Evolutionary conservation across 306 rosid species (phyloP).

Genomic region (Amphicarpaea edgeworthii): DNA sequence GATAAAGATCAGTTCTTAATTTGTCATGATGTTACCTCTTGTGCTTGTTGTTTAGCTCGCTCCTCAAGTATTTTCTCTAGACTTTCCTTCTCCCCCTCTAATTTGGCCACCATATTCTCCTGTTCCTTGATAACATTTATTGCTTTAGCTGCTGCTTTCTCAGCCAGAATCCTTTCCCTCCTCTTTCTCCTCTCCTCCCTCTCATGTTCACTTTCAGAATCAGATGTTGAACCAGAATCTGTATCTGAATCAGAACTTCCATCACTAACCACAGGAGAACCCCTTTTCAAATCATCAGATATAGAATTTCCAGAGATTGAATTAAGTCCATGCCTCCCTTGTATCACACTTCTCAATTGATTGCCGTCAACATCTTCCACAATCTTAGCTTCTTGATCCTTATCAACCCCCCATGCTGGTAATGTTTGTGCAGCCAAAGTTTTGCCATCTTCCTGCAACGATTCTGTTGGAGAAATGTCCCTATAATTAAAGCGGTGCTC

Average conservation of each 20-base stretch:
- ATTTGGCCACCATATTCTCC: conserved; percentile 88
- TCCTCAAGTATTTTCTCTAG: conserved; percentile 92
- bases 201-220: conserved; percentile 84
- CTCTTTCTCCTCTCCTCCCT: conserved; percentile 82
- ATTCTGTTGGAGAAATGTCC: conserved; percentile 50
- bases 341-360: conserved; percentile 54
- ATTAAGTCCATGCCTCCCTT: conserved; percentile 54
- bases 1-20: conserved; percentile 29
- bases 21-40: conserved; percentile 66
- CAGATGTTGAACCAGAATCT: conserved; percentile 81
- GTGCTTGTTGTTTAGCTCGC: conserved; percentile 88
- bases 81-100: conserved; percentile 98
- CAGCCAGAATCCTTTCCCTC: conserved; percentile 80
- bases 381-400: conserved; percentile 45
- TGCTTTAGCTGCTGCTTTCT: conserved; percentile 91
- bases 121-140: conserved; percentile 77
- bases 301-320: conserved; percentile 61
- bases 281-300: conserved; percentile 65
- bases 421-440: conserved; percentile 38
- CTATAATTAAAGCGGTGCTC: conserved; percentile 40
- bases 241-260: conserved; percentile 78
- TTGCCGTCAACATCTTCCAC: conserved; percentile 47
- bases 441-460: conserved; percentile 38
- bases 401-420: conserved; percentile 41
- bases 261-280: conserved; percentile 63